A percentile compares a stretch with the other conserved stretches of the same genome.
Conservation (phyloP, 2,329 filamentous ascomycete genomes). For the Periconia sp. region DNA sequence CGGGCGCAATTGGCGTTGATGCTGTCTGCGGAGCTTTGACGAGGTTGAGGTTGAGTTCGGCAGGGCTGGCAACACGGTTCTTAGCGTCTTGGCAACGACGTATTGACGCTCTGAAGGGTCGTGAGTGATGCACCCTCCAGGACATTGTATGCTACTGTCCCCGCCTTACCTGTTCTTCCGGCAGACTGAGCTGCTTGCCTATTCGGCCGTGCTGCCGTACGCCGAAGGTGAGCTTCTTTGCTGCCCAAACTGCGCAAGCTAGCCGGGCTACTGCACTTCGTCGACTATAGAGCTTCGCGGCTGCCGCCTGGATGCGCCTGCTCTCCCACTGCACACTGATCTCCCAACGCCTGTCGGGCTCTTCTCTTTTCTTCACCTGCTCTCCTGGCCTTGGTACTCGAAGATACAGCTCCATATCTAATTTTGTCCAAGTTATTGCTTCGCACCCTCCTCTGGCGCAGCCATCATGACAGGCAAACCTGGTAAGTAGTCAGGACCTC, state of each 20-base stretch:
- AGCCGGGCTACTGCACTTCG: constrained; percentile 1
- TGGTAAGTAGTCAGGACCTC: background rate
- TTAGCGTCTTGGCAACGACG: constrained; percentile 7
- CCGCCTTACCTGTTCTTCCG: no score
- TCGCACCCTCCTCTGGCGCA: constrained; percentile 4
- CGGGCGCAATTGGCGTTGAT: constrained; percentile 34
- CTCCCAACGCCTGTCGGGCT: background rate
- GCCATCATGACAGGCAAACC: constrained; percentile 22
- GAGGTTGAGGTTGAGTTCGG: constrained; percentile 22
- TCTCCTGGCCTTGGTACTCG: background rate
- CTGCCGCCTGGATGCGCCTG: constrained; percentile 2
- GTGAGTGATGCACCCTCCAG: no score
- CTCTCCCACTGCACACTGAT: background rate
- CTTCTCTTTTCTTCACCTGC: background rate
- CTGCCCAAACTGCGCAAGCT: background rate
- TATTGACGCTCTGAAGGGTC: no score
- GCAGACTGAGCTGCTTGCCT: background rate
- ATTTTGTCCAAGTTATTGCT: constrained; percentile 34
- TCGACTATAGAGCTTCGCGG: background rate
- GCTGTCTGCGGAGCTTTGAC: constrained; percentile 22
- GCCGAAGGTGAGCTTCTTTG: background rate
- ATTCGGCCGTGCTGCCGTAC: background rate
- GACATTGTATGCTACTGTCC: no score
- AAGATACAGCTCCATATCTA: background rate
- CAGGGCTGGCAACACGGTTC: constrained; percentile 13